A percentile compares a stretch with the other conserved stretches of the same genome.
These are phyloP conservation scores for Chondrostereum purpureum DNA, from an alignment of 1,284 basidiomycete genomes.

Conservation along the genomic window DNA sequence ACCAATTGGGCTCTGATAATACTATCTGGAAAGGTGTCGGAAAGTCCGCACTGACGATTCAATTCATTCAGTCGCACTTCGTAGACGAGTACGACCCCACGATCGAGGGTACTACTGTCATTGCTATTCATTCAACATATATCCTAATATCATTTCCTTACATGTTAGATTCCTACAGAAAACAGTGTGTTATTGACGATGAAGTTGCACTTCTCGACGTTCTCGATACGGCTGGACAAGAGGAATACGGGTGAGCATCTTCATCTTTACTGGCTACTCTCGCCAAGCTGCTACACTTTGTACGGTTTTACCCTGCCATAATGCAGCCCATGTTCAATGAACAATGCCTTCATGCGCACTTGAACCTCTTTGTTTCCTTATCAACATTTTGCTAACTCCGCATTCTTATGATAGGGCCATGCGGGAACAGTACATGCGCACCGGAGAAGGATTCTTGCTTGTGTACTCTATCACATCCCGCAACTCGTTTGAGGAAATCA, in stretches of 20 bases:
- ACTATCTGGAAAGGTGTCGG: conserved; percentile 77
- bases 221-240: conserved; percentile 97
- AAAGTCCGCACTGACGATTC: conserved; percentile 95
- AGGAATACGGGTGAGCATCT: conserved; percentile 87
- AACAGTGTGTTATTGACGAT: conserved; percentile 96
- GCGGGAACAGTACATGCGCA: conserved; percentile 97
- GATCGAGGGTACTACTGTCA: conserved; percentile 73
- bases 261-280: conserved; percentile 9
- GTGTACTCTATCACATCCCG: conserved; percentile 99
- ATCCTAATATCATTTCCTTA: not conserved
- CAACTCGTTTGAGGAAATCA: conserved; percentile 97
- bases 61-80: conserved; percentile 97
- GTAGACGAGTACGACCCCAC: conserved; percentile 99
- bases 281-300: conserved; percentile 5
- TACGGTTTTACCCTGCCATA: too few relatives aligned
- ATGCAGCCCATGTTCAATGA: too few relatives aligned
- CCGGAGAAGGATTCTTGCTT: conserved; percentile 96
- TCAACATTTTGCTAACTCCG: not conserved
- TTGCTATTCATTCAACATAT: conserved; percentile 1
- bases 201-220: conserved; percentile 97
- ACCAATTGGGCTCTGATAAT: too few relatives aligned
- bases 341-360: too few relatives aligned
- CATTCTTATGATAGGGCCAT: conserved; percentile 60
- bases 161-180: conserved; percentile 81
- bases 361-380: not conserved